Conservation (phyloP, 306 rosid genomes). For the Casuarina glauca region DNA sequence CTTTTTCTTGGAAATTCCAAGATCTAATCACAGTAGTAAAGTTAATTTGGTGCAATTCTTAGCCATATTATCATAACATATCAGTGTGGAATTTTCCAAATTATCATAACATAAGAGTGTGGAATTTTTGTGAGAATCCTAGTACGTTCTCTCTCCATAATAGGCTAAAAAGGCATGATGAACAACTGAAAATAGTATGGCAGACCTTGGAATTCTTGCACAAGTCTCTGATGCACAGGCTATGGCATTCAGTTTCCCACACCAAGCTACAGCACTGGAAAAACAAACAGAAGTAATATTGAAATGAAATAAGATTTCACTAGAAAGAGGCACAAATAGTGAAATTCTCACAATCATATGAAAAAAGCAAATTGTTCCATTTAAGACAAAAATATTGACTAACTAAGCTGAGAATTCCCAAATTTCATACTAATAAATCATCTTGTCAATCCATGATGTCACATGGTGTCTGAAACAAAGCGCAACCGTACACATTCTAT, state of each 20-base stretch:
- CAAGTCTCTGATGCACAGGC: constrained; percentile 97
- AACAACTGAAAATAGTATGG: constrained; percentile 18
- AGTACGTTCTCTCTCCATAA: neutral
- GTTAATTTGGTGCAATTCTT: neutral
- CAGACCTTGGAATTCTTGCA: constrained; percentile 92
- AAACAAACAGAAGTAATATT: constrained; percentile 17
- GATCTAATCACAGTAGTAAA: neutral
- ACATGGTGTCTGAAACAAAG: neutral
- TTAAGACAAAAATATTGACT: constrained; percentile 9
- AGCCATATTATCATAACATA: neutral
- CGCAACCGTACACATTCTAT: neutral
- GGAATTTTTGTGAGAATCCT: neutral
- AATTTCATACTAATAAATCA: constrained; percentile 3
- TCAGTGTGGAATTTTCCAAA: neutral
- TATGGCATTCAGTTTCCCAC: constrained; percentile 92
- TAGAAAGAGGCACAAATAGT: neutral
- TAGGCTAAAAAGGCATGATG: neutral
- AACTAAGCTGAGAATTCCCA: constrained; percentile 1
- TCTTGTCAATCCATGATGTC: neutral
- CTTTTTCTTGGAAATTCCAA: neutral
- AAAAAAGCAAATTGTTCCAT: neutral
- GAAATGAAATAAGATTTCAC: constrained; percentile 6
- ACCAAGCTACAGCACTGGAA: constrained; percentile 92
- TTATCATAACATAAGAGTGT: neutral
- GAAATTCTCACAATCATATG: constrained; percentile 5